These are phyloP conservation scores for Trichosanthes truncata DNA, from an alignment of 306 rosid species.

Conservation along the genomic window DNA sequence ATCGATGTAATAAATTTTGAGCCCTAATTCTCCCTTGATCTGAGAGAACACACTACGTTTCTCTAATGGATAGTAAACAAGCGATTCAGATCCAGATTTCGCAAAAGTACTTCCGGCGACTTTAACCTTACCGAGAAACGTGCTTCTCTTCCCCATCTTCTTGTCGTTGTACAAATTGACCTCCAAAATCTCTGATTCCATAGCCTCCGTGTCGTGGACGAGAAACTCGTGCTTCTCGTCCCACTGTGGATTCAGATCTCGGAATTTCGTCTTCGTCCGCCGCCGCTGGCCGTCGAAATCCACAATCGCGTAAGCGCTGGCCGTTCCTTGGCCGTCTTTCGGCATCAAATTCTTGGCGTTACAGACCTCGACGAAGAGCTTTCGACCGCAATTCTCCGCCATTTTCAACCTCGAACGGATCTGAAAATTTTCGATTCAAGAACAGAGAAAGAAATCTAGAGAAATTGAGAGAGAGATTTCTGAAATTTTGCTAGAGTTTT, in stretches of 20 bases:
- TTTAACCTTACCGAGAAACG: conserved; percentile 77
- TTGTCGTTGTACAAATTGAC: conserved; percentile 73
- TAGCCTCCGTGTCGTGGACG: conserved; percentile 42
- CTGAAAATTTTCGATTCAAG: neutral
- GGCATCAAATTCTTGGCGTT: conserved; percentile 87
- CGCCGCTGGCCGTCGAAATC: conserved; percentile 85
- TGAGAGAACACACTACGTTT: conserved; percentile 85
- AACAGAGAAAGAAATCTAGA: neutral
- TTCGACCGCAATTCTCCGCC: conserved; percentile 47
- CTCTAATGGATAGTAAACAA: conserved; percentile 69
- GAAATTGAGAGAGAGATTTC: neutral
- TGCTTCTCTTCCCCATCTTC: conserved; percentile 54
- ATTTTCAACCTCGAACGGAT: conserved; percentile 6
- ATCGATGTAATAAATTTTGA: conserved; percentile 51
- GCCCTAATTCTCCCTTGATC: conserved; percentile 72
- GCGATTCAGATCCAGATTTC: conserved; percentile 31
- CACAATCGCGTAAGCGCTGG: conserved; percentile 79
- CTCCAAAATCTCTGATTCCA: conserved; percentile 47
- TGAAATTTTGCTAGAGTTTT: neutral
- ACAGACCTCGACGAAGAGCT: conserved; percentile 62
- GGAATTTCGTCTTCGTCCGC: conserved; percentile 55
- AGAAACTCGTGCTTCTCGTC: conserved; percentile 73
- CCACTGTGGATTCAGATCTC: conserved; percentile 90
- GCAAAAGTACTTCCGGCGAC: conserved; percentile 42
- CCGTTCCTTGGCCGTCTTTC: conserved; percentile 93